Evolutionary conservation across 2,329 filamentous ascomycete genomes (phyloP).

Genomic region (Lasiodiplodia hormozganensis): DNA sequence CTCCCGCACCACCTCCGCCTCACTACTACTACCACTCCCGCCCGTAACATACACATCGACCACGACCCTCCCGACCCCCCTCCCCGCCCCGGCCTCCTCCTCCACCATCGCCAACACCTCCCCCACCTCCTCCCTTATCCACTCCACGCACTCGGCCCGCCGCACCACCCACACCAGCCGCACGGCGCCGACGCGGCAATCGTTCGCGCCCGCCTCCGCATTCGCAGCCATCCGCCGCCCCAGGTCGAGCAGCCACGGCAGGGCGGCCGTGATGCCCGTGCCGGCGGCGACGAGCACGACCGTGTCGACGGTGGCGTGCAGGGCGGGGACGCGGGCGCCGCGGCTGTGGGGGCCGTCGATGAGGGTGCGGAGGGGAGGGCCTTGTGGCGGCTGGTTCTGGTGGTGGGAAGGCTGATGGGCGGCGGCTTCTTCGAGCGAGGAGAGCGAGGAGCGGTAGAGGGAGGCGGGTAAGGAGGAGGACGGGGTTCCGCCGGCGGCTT

Average conservation of each 20-base stretch:
- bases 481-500: background rate
- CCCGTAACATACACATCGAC: slow-evolving; percentile 32
- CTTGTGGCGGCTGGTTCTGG: no score
- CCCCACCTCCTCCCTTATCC: slow-evolving; percentile 31
- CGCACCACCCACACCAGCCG: slow-evolving; percentile 33
- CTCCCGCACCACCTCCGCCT: background rate
- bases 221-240: slow-evolving; percentile 17
- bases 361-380: slow-evolving; percentile 30
- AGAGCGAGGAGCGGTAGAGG: background rate
- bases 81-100: background rate
- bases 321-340: slow-evolving; percentile 33
- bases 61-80: slow-evolving; percentile 17
- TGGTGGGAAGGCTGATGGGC: no score
- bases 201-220: background rate
- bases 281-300: slow-evolving; percentile 33
- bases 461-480: background rate
- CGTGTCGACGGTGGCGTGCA: slow-evolving; percentile 32
- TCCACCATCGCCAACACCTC: background rate
- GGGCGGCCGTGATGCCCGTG: slow-evolving; percentile 31
- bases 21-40: background rate
- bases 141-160: slow-evolving; percentile 27
- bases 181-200: slow-evolving; percentile 19
- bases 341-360: slow-evolving; percentile 41
- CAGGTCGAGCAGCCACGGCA: slow-evolving; percentile 33
- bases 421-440: background rate